phyloP scores from a whole-genome alignment of 495 filamentous ascomycete species.

The Penicillium mononematosum region DNA sequence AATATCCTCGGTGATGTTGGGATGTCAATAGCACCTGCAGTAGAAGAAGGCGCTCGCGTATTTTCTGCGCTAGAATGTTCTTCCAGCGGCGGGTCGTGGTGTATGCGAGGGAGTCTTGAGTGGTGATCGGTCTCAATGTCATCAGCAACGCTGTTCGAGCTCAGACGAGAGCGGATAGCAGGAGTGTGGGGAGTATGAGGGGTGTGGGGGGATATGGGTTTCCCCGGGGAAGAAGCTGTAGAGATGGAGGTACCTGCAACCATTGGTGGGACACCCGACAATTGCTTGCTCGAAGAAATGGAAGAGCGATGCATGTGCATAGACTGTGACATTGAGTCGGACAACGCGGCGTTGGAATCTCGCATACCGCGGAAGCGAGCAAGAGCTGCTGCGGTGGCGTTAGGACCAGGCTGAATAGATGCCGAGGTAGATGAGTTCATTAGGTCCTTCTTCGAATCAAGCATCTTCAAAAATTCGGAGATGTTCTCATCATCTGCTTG shows the following conservation, averaged over 20 bases:
- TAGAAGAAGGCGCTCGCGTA: constrained; percentile 46
- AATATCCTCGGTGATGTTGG: constrained; percentile 70
- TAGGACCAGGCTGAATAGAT: constrained; percentile 56
- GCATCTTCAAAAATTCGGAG: constrained; percentile 82
- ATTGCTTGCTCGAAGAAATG: constrained; percentile 77
- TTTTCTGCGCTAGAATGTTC: constrained; percentile 38
- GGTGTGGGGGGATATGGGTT: constrained; percentile 89
- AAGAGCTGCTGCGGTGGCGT: constrained; percentile 60
- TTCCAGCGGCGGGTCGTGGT: constrained; percentile 38
- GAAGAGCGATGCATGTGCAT: constrained; percentile 79
- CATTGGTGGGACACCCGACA: constrained; percentile 82
- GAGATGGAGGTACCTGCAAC: constrained; percentile 78
- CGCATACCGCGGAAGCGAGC: constrained; percentile 78
- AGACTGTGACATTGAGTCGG: constrained; percentile 85
- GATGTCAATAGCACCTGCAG: constrained; percentile 75
- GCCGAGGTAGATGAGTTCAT: constrained; percentile 60
- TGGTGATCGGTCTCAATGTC: constrained; percentile 49
- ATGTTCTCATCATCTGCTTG: constrained; percentile 89
- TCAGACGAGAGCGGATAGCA: constrained; percentile 87
- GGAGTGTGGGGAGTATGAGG: constrained; percentile 94
- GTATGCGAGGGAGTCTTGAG: constrained; percentile 28
- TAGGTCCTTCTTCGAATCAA: constrained; percentile 78
- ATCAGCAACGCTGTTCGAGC: constrained; percentile 81
- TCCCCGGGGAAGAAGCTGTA: constrained; percentile 83
- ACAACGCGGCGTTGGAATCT: constrained; percentile 79